These are phyloP conservation scores for Fusarium cicatricum DNA, from an alignment of 2,329 filamentous ascomycete species.

Conservation along the genomic window DNA sequence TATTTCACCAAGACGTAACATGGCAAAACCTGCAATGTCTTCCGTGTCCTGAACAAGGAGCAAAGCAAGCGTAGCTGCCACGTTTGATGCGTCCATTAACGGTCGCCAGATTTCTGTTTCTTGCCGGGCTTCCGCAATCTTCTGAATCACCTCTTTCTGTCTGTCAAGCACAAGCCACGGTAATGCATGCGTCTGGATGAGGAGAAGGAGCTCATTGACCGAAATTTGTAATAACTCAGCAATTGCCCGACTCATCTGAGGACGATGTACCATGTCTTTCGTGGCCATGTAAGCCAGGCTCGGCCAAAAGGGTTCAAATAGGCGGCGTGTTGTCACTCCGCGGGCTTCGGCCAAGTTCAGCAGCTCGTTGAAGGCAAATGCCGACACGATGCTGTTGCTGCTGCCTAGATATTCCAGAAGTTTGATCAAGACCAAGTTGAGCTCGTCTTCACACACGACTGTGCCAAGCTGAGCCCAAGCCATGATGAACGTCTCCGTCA, in stretches of 20 bases:
- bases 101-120: constrained; percentile 68
- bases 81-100: constrained; percentile 64
- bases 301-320: constrained; percentile 90
- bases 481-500: constrained; percentile 86
- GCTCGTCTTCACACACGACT: constrained; percentile 79
- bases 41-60: constrained; percentile 65
- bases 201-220: constrained; percentile 75
- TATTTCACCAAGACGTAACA: constrained; percentile 72
- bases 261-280: constrained; percentile 80
- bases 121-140: constrained; percentile 80
- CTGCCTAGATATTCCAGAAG: constrained; percentile 89
- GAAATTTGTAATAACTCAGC: constrained; percentile 83
- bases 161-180: constrained; percentile 86
- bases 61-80: constrained; percentile 66
- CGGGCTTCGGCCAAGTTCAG: constrained; percentile 74
- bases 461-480: constrained; percentile 87
- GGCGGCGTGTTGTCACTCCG: constrained; percentile 66
- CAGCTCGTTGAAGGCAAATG: constrained; percentile 84
- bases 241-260: constrained; percentile 82
- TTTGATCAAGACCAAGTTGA: constrained; percentile 84
- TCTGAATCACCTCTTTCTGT: constrained; percentile 79
- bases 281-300: constrained; percentile 83
- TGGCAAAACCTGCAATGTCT: constrained; percentile 70
- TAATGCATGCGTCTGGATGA: constrained; percentile 82
- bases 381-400: constrained; percentile 79